A percentile compares a stretch with the other conserved stretches of the same genome.
These are phyloP conservation scores for Fusarium coicis DNA, from an alignment of 2,329 filamentous ascomycete species.

Conservation along the genomic window DNA sequence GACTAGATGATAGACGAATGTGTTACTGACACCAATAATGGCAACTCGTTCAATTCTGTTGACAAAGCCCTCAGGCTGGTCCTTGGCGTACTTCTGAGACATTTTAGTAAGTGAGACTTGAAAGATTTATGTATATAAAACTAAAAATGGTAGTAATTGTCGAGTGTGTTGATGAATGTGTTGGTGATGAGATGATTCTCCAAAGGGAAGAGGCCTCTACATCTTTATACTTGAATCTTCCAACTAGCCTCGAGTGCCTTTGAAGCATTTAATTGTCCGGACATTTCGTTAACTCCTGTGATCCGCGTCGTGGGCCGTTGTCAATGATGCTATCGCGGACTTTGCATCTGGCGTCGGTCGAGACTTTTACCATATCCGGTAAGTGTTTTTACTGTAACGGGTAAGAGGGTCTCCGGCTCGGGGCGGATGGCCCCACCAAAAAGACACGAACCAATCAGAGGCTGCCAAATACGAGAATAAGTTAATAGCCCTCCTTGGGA, in stretches of 20 bases:
- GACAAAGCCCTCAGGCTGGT: constrained; percentile 51
- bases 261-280: neutral
- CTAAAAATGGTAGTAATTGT: neutral
- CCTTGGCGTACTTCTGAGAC: constrained; percentile 47
- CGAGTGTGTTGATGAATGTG: neutral
- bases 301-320: neutral
- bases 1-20: accelerated
- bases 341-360: neutral
- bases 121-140: neutral
- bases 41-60: constrained; percentile 58
- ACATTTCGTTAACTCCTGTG: constrained; percentile 8
- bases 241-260: accelerated
- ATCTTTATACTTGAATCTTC: neutral
- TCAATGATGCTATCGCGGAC: constrained; percentile 21
- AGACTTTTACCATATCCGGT: constrained; percentile 16
- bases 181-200: neutral
- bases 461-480: constrained; percentile 18
- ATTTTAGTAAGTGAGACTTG: constrained; percentile 5
- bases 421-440: neutral
- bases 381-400: constrained; percentile 8
- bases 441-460: neutral
- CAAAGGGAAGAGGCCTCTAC: neutral
- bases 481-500: neutral
- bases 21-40: constrained; percentile 58
- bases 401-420: constrained; percentile 8